These are phyloP conservation scores for Verbascum thapsus DNA, from an alignment of 257 asterid species.

Conservation along the genomic window DNA sequence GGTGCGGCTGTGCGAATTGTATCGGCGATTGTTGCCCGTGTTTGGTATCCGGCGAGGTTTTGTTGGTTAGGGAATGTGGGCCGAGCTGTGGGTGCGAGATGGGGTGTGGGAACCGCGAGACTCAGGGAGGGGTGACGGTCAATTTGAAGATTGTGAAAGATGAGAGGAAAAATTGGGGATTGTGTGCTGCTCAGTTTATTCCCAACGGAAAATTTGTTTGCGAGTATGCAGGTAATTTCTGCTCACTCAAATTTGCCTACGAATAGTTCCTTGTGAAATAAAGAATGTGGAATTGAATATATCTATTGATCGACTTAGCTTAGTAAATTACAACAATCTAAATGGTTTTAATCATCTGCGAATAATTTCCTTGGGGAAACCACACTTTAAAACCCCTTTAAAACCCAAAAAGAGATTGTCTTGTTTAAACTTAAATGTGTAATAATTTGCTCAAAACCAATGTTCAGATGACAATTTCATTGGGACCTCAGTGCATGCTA, in stretches of 20 bases:
- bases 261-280: neutral
- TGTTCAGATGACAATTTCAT: no score
- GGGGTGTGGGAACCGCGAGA: constrained; percentile 62
- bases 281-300: neutral
- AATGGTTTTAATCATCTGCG: no score
- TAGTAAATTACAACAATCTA: no score
- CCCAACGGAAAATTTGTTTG: constrained; percentile 66
- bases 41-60: constrained; percentile 33
- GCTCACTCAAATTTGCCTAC: neutral
- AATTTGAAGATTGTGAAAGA: constrained; percentile 63
- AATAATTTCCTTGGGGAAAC: no score
- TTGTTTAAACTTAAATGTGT: no score
- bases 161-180: constrained; percentile 72
- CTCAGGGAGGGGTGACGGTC: constrained; percentile 60
- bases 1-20: constrained; percentile 61
- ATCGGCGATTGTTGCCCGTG: constrained; percentile 53
- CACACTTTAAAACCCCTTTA: no score
- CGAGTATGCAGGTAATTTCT: constrained; percentile 71
- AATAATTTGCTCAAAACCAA: no score
- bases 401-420: no score
- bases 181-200: constrained; percentile 65
- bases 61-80: constrained; percentile 65
- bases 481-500: no score
- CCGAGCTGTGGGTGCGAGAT: constrained; percentile 65
- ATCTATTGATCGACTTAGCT: no score